Percentiles rank a stretch among this genome's conserved stretches.
Conservation (phyloP, 192 early-diverging fungal species). For the Rhizoclosmatium sp. region DNA sequence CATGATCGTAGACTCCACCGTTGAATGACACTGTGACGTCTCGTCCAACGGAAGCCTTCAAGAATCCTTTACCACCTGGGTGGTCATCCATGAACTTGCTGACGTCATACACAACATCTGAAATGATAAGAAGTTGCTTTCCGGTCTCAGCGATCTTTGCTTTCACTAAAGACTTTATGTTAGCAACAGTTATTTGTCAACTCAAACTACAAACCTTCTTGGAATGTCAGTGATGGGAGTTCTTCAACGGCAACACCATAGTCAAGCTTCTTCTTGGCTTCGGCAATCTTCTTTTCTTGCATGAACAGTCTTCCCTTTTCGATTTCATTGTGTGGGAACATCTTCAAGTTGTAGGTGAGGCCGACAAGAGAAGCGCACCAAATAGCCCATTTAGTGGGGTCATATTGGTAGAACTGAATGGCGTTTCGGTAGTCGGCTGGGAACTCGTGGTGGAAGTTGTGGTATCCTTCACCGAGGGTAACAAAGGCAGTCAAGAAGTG, state of each 20-base stretch:
- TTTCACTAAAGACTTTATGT: conserved; percentile 46
- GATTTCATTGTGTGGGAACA: conserved; percentile 56
- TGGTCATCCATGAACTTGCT: conserved; percentile 87
- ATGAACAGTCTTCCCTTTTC: conserved; percentile 71
- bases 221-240: conserved; percentile 62
- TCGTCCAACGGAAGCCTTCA: conserved; percentile 79
- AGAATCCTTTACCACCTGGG: conserved; percentile 82
- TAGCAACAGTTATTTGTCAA: conserved; percentile 43
- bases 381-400: conserved; percentile 67
- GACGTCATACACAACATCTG: conserved; percentile 66
- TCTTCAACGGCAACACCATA: conserved; percentile 77
- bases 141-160: conserved; percentile 70
- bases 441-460: conserved; percentile 70
- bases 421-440: conserved; percentile 66
- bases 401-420: conserved; percentile 56
- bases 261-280: conserved; percentile 64
- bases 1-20: conserved; percentile 87
- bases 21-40: conserved; percentile 89
- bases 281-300: conserved; percentile 78
- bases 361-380: conserved; percentile 48
- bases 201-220: conserved; percentile 44
- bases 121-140: conserved; percentile 82
- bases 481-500: conserved; percentile 57
- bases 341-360: conserved; percentile 58
- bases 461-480: conserved; percentile 65